Percentiles rank a stretch among this genome's conserved stretches.
Evolutionary conservation across 2,329 filamentous ascomycete genomes (phyloP).

Genomic region (Colletotrichum spaethianum): DNA sequence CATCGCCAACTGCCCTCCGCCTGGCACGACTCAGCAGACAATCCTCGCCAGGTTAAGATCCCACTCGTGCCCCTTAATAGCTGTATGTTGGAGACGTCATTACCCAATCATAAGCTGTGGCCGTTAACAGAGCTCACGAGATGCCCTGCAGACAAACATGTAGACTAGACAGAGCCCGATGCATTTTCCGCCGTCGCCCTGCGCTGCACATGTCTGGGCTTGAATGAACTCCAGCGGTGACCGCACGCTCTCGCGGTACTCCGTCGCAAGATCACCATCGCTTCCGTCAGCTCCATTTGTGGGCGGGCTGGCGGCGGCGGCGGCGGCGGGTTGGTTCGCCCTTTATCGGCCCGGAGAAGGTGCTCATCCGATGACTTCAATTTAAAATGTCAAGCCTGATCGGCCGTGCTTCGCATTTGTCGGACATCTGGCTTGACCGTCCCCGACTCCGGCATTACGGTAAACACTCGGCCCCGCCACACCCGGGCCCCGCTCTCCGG

Average conservation of each 20-base stretch:
- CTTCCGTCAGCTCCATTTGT: not conserved
- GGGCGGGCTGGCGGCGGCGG: no score
- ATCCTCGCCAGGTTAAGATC: conserved; percentile 15
- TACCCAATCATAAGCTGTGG: conserved; percentile 11
- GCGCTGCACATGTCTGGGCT: not conserved
- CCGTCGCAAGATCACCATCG: not conserved
- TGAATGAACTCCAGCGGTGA: not conserved
- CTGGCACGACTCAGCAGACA: conserved; percentile 27
- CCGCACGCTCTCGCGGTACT: not conserved
- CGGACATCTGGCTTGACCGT: not conserved
- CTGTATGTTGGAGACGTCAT: conserved; percentile 12
- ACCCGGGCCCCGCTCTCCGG: not conserved
- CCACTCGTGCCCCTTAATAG: conserved; percentile 31
- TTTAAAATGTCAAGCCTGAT: not conserved
- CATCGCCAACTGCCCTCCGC: conserved; percentile 8
- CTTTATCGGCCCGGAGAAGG: not conserved
- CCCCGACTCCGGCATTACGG: not conserved
- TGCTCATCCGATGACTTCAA: no score
- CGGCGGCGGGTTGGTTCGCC: not conserved
- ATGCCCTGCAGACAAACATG: not conserved
- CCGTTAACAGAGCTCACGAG: not conserved
- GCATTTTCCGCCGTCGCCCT: conserved; percentile 3
- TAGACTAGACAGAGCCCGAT: not conserved
- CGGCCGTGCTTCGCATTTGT: not conserved
- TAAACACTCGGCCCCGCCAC: not conserved